These are phyloP conservation scores for Trametes polyzona DNA, from an alignment of 1,284 basidiomycete genomes.

Conservation along the genomic window DNA sequence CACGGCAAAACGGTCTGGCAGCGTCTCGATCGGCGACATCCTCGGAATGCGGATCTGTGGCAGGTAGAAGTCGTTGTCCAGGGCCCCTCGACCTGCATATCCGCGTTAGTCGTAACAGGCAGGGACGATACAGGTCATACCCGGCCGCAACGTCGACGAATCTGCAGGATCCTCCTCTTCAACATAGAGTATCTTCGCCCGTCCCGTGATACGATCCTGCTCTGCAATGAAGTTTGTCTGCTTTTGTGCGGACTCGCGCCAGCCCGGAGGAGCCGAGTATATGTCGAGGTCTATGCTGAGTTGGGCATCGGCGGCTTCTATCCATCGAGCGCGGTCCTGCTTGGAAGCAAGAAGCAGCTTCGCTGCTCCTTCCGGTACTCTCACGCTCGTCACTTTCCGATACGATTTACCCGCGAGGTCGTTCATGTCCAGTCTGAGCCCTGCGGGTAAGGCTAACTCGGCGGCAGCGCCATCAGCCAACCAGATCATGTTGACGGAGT, in stretches of 20 bases:
- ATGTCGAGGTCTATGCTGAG: slow-evolving; percentile 69
- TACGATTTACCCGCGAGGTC: slow-evolving; percentile 72
- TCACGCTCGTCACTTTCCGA: slow-evolving; percentile 60
- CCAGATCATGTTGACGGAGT: slow-evolving; percentile 59
- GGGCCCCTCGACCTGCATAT: slow-evolving; percentile 38
- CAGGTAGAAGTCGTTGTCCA: slow-evolving; percentile 57
- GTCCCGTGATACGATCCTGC: slow-evolving; percentile 72
- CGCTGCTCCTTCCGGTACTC: slow-evolving; percentile 50
- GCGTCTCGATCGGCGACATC: slow-evolving; percentile 9
- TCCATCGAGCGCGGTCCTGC: slow-evolving; percentile 56
- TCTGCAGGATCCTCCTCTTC: slow-evolving; percentile 17
- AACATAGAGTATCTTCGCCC: slow-evolving; percentile 64
- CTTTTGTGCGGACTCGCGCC: slow-evolving; percentile 50
- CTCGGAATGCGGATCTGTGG: slow-evolving; percentile 53
- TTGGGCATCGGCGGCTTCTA: slow-evolving; percentile 63
- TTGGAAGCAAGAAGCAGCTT: slow-evolving; percentile 51
- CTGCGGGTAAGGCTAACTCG: slow-evolving; percentile 59
- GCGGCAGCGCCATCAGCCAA: slow-evolving; percentile 55
- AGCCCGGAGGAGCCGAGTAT: slow-evolving; percentile 67
- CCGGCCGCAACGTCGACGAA: slow-evolving; percentile 17
- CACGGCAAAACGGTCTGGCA: background rate
- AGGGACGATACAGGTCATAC: slow-evolving; percentile 25
- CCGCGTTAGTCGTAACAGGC: slow-evolving; percentile 12
- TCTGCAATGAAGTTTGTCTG: slow-evolving; percentile 73
- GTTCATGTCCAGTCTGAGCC: slow-evolving; percentile 71